A percentile compares a stretch with the other conserved stretches of the same genome.
Conservation (phyloP, 495 filamentous ascomycete species). For the Aspergillus indologenus region DNA sequence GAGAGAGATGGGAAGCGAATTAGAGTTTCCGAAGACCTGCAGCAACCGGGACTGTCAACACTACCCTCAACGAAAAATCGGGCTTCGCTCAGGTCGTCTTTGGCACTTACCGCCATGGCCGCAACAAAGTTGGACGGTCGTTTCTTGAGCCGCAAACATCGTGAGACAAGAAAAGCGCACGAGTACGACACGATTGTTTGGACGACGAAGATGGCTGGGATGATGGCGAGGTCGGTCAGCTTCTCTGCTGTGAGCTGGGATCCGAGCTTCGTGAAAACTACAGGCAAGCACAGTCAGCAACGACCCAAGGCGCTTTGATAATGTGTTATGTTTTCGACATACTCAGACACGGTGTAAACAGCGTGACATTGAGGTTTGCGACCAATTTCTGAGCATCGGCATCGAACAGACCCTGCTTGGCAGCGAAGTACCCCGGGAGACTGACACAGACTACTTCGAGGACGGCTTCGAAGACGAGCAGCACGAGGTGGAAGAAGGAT, state of each 20-base stretch:
- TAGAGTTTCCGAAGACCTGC: slow-evolving; percentile 93
- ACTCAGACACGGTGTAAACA: slow-evolving; percentile 98
- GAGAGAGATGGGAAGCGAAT: slow-evolving; percentile 94
- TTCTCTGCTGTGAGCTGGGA: slow-evolving; percentile 90
- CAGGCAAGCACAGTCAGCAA: background rate
- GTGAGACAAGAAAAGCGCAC: slow-evolving; percentile 66
- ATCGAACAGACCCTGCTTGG: slow-evolving; percentile 85
- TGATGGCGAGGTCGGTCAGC: slow-evolving; percentile 83
- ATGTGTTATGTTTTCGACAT: slow-evolving; percentile 31
- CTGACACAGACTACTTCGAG: slow-evolving; percentile 94
- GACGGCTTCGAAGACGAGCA: slow-evolving; percentile 94
- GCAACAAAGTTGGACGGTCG: slow-evolving; percentile 88
- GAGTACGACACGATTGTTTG: slow-evolving; percentile 82
- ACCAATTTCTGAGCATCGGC: slow-evolving; percentile 92
- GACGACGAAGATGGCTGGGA: slow-evolving; percentile 86
- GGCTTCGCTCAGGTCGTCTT: background rate
- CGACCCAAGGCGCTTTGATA: slow-evolving; percentile 1
- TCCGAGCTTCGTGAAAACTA: slow-evolving; percentile 97
- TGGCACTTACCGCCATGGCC: slow-evolving; percentile 77
- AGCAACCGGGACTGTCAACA: slow-evolving; percentile 17
- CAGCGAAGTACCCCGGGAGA: slow-evolving; percentile 92
- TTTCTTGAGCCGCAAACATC: slow-evolving; percentile 75
- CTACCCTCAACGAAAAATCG: background rate
- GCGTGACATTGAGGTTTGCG: slow-evolving; percentile 86
- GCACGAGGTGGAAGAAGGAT: slow-evolving; percentile 68